Evolutionary conservation across 805 yeast genomes (phyloP).

Genomic region (Yueomyces sinensis): DNA sequence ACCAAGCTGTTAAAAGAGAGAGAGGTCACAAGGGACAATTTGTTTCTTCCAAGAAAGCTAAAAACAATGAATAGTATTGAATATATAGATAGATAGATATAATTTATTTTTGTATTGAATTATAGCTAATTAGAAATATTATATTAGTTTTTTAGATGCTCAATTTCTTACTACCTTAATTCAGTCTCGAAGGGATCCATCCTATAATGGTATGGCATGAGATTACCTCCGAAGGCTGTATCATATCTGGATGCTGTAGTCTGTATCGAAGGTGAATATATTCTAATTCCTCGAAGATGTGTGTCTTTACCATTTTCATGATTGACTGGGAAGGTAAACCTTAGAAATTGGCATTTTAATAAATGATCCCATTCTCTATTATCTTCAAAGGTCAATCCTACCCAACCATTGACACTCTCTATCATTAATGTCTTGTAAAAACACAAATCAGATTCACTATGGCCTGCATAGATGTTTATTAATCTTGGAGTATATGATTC

Average conservation of each 20-base stretch:
- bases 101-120: no score
- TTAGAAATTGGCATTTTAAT: slow-evolving; percentile 19
- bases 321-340: slow-evolving; percentile 30
- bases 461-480: slow-evolving; percentile 22
- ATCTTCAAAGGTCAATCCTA: slow-evolving; percentile 14
- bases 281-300: slow-evolving; percentile 62
- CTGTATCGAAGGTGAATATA: slow-evolving; percentile 10
- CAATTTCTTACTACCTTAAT: no score
- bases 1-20: slow-evolving; percentile 98
- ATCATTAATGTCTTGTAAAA: slow-evolving; percentile 17
- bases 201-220: no score
- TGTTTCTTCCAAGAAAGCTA: no score
- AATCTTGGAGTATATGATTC: slow-evolving; percentile 80
- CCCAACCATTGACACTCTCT: slow-evolving; percentile 22
- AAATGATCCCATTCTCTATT: slow-evolving; percentile 12
- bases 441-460: slow-evolving; percentile 16
- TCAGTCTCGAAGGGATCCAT: no score
- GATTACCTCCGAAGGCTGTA: no score
- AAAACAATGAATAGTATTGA: no score
- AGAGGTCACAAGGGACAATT: no score
- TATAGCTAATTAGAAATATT: no score
- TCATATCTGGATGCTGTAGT: neutral
- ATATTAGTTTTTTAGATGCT: no score
- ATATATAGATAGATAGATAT: no score
- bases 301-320: slow-evolving; percentile 96